Conservation (phyloP, 2,329 filamentous ascomycete species). For the Orbilia ellipsospora region DNA sequence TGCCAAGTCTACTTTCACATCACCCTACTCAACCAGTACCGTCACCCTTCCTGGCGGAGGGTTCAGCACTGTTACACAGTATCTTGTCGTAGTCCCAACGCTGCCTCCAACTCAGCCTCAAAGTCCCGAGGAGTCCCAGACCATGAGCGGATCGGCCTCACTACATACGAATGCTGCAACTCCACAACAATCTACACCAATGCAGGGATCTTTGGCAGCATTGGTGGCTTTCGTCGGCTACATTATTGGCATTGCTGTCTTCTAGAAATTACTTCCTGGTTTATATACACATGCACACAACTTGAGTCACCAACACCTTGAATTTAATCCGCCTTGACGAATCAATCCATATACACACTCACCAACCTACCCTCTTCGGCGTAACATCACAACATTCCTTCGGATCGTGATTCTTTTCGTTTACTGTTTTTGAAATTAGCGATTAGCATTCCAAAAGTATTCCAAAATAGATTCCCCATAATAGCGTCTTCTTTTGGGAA, state of each 20-base stretch:
- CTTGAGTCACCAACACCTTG: background rate
- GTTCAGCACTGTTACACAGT: conserved; percentile 38
- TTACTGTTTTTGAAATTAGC: conserved; percentile 26
- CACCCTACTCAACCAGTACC: conserved; percentile 40
- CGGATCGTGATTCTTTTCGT: conserved; percentile 1
- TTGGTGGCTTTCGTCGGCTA: conserved; percentile 35
- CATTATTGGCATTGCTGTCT: conserved; percentile 26
- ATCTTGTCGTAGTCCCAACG: conserved; percentile 43
- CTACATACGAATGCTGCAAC: conserved; percentile 39
- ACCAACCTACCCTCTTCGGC: no score
- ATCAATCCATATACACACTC: no score
- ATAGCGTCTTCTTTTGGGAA: conserved; percentile 2
- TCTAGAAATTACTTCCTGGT: conserved; percentile 7
- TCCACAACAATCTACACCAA: conserved; percentile 8
- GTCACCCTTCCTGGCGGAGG: conserved; percentile 40
- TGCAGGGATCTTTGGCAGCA: conserved; percentile 25
- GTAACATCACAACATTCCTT: no score
- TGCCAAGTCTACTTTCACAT: conserved; percentile 40
- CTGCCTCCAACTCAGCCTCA: conserved; percentile 11
- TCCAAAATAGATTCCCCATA: conserved; percentile 23
- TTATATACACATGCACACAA: background rate
- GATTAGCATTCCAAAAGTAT: conserved; percentile 30
- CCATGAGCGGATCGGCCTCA: conserved; percentile 34
- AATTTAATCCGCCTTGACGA: no score
- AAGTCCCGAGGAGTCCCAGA: conserved; percentile 25